Base-by-base conservation (phyloP, 345 rosid genomes). In the Dimocarpus longan region DNA sequence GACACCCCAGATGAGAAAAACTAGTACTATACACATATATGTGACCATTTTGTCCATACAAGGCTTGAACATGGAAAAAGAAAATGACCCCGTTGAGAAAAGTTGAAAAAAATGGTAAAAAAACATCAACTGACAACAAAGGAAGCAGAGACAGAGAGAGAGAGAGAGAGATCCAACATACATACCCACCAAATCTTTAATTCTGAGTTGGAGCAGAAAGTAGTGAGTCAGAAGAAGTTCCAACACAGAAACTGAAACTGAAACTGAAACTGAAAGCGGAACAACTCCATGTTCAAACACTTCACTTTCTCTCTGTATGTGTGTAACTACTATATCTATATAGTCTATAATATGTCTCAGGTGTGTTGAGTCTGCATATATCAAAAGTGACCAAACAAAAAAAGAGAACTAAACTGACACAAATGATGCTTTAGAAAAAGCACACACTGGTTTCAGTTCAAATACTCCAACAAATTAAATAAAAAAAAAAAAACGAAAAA, bases 131-230 rank as follows among this genome's bases (percentile, higher is more conserved):
- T 50, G 43, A 71, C 46, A 71, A 22, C 12, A 66, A 66, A 26
- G 37, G 37, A 32, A 32, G 3, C 37, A 32, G 3, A 50, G 26
- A 40, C 26, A n/a, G 10, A 8, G 18, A 43, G 9, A 63, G 76
- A 56, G 18, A 32, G 24, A 62, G 28, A 26, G 28, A 77, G 22
- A 69, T 24, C 50, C 69, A 24, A 22, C 44, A 42, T 32, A 77
- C 63, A 60, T 78, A 78, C 80, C 71, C 76, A 70, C 54, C 68
- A 78, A 70, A 78, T 60, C 74, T 69, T 77, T 43, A 8, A 28
- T 48, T 22, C 46, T 73, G 21, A 70, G 70, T 64, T 46, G 72
- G 48, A 65, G 65, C 60, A 76, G 56, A 66, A 52, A 62, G 44
- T 8, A 28, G 10, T n/a, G 6, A 60, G 39, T 46, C 12, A 32